Evolutionary conservation across 2,329 filamentous ascomycete genomes (phyloP).

Genomic region (Aureobasidium sp.): DNA sequence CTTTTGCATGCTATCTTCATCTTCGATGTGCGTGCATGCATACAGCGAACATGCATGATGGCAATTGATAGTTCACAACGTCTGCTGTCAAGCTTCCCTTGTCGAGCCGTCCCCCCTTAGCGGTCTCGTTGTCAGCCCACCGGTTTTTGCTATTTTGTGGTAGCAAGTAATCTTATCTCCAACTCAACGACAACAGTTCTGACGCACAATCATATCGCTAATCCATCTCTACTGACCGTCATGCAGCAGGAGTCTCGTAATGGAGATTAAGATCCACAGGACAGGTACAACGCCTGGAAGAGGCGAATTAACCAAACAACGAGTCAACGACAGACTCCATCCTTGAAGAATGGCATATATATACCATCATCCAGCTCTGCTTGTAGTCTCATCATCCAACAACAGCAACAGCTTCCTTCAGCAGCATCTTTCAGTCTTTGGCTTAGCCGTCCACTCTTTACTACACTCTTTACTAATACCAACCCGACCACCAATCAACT

Average conservation of each 20-base stretch:
- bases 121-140: background rate
- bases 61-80: slow-evolving; percentile 8
- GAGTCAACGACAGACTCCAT: background rate
- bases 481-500: slow-evolving; percentile 8
- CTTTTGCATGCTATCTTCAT: background rate
- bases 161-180: slow-evolving; percentile 12
- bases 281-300: slow-evolving; percentile 4
- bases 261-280: slow-evolving; percentile 8
- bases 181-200: slow-evolving; percentile 12
- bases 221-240: background rate
- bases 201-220: slow-evolving; percentile 13
- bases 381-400: slow-evolving; percentile 12
- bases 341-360: slow-evolving; percentile 6
- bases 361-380: background rate
- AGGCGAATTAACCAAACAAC: slow-evolving; percentile 5
- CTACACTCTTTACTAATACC: slow-evolving; percentile 11
- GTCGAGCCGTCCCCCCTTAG: slow-evolving; percentile 5
- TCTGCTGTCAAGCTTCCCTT: slow-evolving; percentile 6
- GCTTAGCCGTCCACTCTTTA: slow-evolving; percentile 17
- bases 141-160: background rate
- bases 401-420: slow-evolving; percentile 14
- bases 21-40: background rate
- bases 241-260: background rate
- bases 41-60: slow-evolving; percentile 9
- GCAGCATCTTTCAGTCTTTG: slow-evolving; percentile 13